phyloP scores from a whole-genome alignment of 2,329 filamentous ascomycete species.

The Helotiales sp. region DNA sequence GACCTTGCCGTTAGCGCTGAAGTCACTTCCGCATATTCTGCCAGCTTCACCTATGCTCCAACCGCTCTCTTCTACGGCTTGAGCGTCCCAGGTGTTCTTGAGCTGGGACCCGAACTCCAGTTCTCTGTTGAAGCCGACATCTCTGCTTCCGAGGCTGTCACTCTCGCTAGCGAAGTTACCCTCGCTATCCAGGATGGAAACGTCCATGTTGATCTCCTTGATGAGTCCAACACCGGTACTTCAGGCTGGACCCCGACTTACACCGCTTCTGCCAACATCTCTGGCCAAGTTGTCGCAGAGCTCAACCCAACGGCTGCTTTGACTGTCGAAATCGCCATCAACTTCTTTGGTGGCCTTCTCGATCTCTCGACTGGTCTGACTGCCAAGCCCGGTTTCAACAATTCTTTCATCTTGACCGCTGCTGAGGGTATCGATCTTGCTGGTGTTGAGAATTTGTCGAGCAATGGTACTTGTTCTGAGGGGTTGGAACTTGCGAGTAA shows the following conservation, averaged over 20 bases:
- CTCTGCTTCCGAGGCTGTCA: constrained; percentile 36
- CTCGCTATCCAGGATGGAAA: constrained; percentile 38
- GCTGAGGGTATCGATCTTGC: constrained; percentile 28
- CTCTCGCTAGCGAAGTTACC: constrained; percentile 35
- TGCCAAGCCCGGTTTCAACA: constrained; percentile 39
- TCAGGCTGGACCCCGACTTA: constrained; percentile 41
- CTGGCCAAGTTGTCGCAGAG: constrained; percentile 34
- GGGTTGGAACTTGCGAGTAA: constrained; percentile 30
- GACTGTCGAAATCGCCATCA: constrained; percentile 41
- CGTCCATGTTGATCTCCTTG: constrained; percentile 41
- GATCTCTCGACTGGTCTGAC: constrained; percentile 42
- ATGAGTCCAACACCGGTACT: constrained; percentile 31
- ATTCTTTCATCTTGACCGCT: constrained; percentile 36
- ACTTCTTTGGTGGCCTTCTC: constrained; percentile 38
- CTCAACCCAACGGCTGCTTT: constrained; percentile 38
- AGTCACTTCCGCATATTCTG: constrained; percentile 37
- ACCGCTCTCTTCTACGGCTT: constrained; percentile 40
- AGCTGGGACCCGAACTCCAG: constrained; percentile 39
- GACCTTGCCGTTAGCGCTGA: constrained; percentile 39
- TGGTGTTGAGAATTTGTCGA: constrained; percentile 22
- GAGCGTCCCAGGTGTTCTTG: constrained; percentile 42
- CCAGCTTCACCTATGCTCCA: constrained; percentile 39
- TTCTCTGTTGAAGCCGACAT: constrained; percentile 42
- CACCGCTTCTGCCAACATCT: constrained; percentile 36
- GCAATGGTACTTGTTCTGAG: constrained; percentile 25